Percentiles rank a stretch among this genome's conserved stretches.
Evolutionary conservation across 805 yeast genomes (phyloP).

Genomic region (Myxozyma lipomycoides): DNA sequence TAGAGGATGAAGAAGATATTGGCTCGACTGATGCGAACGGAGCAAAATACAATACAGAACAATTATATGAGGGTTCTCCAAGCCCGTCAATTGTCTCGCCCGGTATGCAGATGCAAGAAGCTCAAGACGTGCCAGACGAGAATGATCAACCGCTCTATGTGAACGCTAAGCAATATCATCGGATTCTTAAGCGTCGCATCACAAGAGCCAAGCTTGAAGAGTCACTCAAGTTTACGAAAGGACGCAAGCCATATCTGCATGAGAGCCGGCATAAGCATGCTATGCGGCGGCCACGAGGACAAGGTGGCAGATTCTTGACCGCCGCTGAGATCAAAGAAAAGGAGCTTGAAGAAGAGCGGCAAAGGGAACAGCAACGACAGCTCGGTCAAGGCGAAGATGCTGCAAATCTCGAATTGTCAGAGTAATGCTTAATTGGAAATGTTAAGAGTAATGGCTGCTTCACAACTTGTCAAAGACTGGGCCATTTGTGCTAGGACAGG

Average conservation of each 20-base stretch:
- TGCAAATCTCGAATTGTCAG: neutral
- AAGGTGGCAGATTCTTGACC: slow-evolving; percentile 94
- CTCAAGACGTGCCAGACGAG: slow-evolving; percentile 17
- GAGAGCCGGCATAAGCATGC: slow-evolving; percentile 98
- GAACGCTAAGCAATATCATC: slow-evolving; percentile 94
- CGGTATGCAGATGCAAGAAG: slow-evolving; percentile 6
- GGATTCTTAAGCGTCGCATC: slow-evolving; percentile 85
- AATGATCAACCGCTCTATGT: slow-evolving; percentile 92
- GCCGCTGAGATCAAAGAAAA: slow-evolving; percentile 75
- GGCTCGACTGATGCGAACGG: slow-evolving; percentile 1
- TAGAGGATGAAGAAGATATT: slow-evolving; percentile 10
- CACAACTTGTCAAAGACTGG: too few relatives aligned
- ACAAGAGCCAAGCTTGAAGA: slow-evolving; percentile 94
- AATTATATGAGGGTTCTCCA: slow-evolving; percentile 15
- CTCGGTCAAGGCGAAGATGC: neutral
- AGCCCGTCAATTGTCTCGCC: slow-evolving; percentile 18
- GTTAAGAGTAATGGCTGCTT: neutral
- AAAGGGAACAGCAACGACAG: slow-evolving; percentile 33
- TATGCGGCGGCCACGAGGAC: slow-evolving; percentile 98
- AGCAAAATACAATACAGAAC: slow-evolving; percentile 2
- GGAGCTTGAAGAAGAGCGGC: slow-evolving; percentile 41
- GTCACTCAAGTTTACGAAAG: slow-evolving; percentile 53
- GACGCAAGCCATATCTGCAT: slow-evolving; percentile 89
- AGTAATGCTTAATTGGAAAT: neutral
- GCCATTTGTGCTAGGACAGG: too few relatives aligned